Evolutionary conservation across 768 basidiomycete species (phyloP).

Genomic region (Russula vinacea): DNA sequence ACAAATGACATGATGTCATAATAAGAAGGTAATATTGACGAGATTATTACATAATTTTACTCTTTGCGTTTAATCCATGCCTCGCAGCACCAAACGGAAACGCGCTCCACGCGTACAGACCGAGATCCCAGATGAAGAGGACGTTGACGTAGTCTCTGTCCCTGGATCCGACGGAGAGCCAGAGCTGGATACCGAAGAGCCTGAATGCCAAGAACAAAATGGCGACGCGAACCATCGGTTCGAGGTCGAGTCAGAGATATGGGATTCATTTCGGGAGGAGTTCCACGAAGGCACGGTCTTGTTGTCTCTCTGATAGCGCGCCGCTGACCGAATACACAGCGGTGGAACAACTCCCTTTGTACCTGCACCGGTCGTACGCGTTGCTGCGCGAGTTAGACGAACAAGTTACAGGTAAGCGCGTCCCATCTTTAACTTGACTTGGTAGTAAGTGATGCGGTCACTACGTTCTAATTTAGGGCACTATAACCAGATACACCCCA

Average conservation of each 20-base stretch:
- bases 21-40: background rate
- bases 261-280: conserved; percentile 28
- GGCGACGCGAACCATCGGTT: background rate
- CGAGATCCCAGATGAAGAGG: conserved; percentile 1
- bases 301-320: background rate
- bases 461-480: conserved; percentile 10
- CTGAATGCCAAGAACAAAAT: conserved; percentile 1
- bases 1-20: conserved; percentile 1
- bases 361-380: conserved; percentile 27
- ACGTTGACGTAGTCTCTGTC: conserved; percentile 1
- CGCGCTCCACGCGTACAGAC: conserved; percentile 16
- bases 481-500: conserved; percentile 22
- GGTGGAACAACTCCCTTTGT: conserved; percentile 29
- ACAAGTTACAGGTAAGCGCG: conserved; percentile 23
- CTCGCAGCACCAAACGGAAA: conserved; percentile 24
- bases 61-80: background rate
- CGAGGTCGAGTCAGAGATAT: conserved; percentile 20
- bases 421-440: background rate
- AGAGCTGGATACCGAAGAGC: conserved; percentile 2
- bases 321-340: conserved; percentile 9
- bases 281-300: conserved; percentile 22
- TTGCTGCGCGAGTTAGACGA: conserved; percentile 27
- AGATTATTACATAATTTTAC: conserved; percentile 5
- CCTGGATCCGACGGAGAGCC: conserved; percentile 9
- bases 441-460: background rate